phyloP scores from a whole-genome alignment of 73 alveolate genomes.

The Paramecium bursaria region DNA sequence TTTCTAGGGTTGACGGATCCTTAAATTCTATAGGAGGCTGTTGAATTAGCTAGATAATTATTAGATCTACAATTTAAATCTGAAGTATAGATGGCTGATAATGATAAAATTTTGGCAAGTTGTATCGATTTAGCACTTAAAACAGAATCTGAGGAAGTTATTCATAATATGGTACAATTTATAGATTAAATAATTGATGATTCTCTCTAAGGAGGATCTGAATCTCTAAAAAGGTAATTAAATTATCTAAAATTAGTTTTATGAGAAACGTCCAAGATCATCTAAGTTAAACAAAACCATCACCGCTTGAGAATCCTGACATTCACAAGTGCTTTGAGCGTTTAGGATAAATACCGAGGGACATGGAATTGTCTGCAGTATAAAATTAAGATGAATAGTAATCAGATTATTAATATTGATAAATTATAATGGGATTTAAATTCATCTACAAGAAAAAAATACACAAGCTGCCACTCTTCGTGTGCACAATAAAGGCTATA shows the following conservation, averaged over 20 bases:
- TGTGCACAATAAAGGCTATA: not conserved
- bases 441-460: constrained; percentile 26
- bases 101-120: constrained; percentile 37
- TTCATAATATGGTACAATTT: constrained; percentile 9
- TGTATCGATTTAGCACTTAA: constrained; percentile 18
- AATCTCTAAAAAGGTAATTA: constrained; percentile 30
- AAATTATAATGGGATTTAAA: constrained; percentile 47
- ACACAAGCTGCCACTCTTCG: constrained; percentile 34
- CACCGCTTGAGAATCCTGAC: not conserved
- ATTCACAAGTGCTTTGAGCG: constrained; percentile 14
- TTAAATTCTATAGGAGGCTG: constrained; percentile 11
- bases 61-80: constrained; percentile 54
- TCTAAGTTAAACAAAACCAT: not conserved
- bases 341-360: not conserved
- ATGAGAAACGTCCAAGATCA: constrained; percentile 22
- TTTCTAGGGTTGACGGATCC: constrained; percentile 59
- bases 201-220: constrained; percentile 20
- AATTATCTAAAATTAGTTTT: not conserved
- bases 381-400: constrained; percentile 13
- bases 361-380: constrained; percentile 25
- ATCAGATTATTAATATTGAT: constrained; percentile 53
- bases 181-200: constrained; percentile 22
- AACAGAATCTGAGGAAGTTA: constrained; percentile 17
- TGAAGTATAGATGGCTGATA: constrained; percentile 52
- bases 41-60: constrained; percentile 16